These are phyloP conservation scores for Fusarium secorum DNA, from an alignment of 2,329 filamentous ascomycete genomes.

Conservation along the genomic window DNA sequence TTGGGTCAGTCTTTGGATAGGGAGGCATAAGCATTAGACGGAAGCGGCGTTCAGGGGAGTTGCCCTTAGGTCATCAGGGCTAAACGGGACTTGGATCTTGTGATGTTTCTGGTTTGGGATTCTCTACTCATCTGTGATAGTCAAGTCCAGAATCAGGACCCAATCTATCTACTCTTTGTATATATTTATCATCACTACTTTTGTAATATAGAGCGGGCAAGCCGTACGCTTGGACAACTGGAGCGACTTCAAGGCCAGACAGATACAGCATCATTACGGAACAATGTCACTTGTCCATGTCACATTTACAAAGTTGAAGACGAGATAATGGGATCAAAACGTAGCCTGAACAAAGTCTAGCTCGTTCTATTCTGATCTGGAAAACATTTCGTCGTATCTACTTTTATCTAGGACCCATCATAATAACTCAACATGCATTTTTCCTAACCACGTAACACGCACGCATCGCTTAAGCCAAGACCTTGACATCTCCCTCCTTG, in stretches of 20 bases:
- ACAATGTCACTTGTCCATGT: not conserved
- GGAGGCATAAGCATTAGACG: constrained; percentile 33
- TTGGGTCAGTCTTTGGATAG: constrained; percentile 53
- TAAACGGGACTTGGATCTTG: not conserved
- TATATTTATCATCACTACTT: not conserved
- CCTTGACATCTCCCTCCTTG: constrained; percentile 83
- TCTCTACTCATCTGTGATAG: not conserved
- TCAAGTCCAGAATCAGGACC: not conserved
- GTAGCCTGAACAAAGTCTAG: constrained; percentile 9
- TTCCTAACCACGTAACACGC: not conserved
- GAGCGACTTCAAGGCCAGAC: not conserved
- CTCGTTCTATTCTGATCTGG: constrained; percentile 24
- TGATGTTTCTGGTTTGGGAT: not conserved
- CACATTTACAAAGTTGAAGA: not conserved
- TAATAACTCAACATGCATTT: constrained; percentile 15
- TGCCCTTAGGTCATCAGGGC: too few relatives aligned
- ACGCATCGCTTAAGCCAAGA: constrained; percentile 52
- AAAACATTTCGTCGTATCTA: constrained; percentile 32
- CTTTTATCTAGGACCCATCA: constrained; percentile 34
- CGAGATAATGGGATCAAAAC: not conserved
- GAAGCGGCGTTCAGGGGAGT: not conserved
- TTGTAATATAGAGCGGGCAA: not conserved
- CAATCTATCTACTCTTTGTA: not conserved
- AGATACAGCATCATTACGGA: not conserved
- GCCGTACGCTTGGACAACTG: not conserved